phyloP scores from a whole-genome alignment of 1,284 basidiomycete genomes.

The Ganoderma leucocontextum region DNA sequence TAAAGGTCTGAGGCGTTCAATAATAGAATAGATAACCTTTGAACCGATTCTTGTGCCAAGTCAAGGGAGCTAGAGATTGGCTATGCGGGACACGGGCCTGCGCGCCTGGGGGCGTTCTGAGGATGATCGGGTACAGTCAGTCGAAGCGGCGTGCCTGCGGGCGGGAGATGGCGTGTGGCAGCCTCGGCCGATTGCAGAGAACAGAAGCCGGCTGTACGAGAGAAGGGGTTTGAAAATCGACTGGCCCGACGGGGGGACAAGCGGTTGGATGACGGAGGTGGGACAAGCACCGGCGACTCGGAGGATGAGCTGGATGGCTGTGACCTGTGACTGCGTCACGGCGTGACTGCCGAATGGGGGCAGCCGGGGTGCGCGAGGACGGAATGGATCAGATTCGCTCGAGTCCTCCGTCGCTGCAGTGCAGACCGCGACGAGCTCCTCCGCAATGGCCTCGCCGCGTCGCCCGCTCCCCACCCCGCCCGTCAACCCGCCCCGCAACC shows the following conservation, averaged over 20 bases:
- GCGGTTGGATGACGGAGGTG: neutral
- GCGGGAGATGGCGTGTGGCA: conserved; percentile 15
- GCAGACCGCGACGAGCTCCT: conserved; percentile 19
- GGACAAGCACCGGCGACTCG: neutral
- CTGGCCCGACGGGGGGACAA: conserved; percentile 13
- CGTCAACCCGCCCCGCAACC: conserved; percentile 25
- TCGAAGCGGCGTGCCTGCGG: conserved; percentile 14
- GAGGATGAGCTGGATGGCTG: neutral
- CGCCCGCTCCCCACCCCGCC: conserved; percentile 58
- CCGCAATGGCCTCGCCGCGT: conserved; percentile 37
- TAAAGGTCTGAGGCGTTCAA: conserved; percentile 4
- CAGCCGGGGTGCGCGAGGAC: conserved; percentile 29
- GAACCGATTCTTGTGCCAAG: conserved; percentile 15
- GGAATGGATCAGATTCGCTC: conserved; percentile 17
- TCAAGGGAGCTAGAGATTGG: neutral
- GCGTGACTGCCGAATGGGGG: conserved; percentile 29
- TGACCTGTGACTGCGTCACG: conserved; percentile 23
- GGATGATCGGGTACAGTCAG: conserved; percentile 24
- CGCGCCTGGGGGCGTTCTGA: conserved; percentile 11
- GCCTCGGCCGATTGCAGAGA: conserved; percentile 10
- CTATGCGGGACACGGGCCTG: conserved; percentile 24
- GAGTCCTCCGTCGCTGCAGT: conserved; percentile 16
- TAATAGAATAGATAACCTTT: conserved; percentile 23
- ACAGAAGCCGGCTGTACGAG: conserved; percentile 7
- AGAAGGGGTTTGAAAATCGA: neutral